Percentiles rank a stretch among this genome's conserved stretches.
Evolutionary conservation across 495 filamentous ascomycete genomes (phyloP).

Genomic region (Elasticomyces elasticus): DNA sequence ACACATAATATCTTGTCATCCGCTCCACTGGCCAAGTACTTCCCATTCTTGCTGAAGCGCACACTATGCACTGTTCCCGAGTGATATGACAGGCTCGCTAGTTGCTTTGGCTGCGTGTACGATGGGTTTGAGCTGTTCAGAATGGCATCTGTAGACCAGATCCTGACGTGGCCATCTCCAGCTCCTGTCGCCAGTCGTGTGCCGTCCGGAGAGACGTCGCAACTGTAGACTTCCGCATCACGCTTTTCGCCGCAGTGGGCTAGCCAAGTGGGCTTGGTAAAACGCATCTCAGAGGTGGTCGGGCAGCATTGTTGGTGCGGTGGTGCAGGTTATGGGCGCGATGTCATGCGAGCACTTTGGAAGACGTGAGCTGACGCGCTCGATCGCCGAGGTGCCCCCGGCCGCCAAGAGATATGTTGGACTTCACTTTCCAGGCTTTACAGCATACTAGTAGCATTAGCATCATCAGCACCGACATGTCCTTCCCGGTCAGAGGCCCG

Average conservation of each 20-base stretch:
- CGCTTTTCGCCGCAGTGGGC: slow-evolving; percentile 81
- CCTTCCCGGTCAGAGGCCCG: too few relatives aligned
- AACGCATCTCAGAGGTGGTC: slow-evolving; percentile 61
- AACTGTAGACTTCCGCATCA: slow-evolving; percentile 95
- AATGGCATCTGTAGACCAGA: slow-evolving; percentile 95
- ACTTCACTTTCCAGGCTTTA: too few relatives aligned
- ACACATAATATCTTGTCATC: slow-evolving; percentile 98
- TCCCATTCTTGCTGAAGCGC: slow-evolving; percentile 85
- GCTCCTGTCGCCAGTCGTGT: slow-evolving; percentile 82
- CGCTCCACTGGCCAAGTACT: slow-evolving; percentile 89
- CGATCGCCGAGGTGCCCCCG: too few relatives aligned
- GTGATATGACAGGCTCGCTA: slow-evolving; percentile 96
- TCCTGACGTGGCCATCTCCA: slow-evolving; percentile 92
- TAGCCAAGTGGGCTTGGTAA: slow-evolving; percentile 90
- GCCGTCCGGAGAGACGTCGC: slow-evolving; percentile 92
- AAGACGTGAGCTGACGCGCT: too few relatives aligned
- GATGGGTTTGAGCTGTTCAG: slow-evolving; percentile 60
- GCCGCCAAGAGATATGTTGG: too few relatives aligned
- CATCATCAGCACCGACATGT: too few relatives aligned
- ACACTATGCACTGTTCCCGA: slow-evolving; percentile 95
- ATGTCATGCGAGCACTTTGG: too few relatives aligned
- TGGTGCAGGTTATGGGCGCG: not conserved
- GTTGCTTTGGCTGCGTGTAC: slow-evolving; percentile 72
- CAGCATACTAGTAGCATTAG: too few relatives aligned
- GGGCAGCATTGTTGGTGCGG: not conserved